A percentile compares a stretch with the other conserved stretches of the same genome.
These are phyloP conservation scores for Malassezia nana DNA, from an alignment of 1,284 basidiomycete species.

Conservation along the genomic window DNA sequence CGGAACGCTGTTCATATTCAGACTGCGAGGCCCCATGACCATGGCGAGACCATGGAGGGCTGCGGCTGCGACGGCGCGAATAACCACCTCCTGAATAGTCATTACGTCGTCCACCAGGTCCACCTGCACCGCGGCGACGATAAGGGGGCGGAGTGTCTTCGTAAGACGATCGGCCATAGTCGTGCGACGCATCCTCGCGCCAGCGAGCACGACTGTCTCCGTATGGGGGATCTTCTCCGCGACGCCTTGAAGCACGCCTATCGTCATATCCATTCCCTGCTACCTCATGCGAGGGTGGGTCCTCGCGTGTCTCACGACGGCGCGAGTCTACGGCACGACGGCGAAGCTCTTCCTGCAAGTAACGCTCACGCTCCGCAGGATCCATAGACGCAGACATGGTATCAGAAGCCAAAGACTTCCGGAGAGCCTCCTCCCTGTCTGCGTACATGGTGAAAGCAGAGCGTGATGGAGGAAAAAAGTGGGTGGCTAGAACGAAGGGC, in stretches of 20 bases:
- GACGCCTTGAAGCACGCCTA: constrained; percentile 1
- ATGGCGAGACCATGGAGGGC: constrained; percentile 4
- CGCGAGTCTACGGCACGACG: constrained; percentile 30
- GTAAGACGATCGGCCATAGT: neutral
- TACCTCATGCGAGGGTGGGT: neutral
- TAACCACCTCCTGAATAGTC: neutral
- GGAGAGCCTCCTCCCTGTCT: constrained; percentile 34
- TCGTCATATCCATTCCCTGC: neutral
- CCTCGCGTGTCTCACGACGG: constrained; percentile 1
- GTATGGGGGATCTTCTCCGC: constrained; percentile 4
- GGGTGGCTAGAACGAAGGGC: neutral
- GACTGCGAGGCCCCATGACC: constrained; percentile 17
- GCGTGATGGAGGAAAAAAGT: constrained; percentile 3
- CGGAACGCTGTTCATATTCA: constrained; percentile 72
- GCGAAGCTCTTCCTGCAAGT: constrained; percentile 41
- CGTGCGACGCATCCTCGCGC: neutral
- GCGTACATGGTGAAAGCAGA: constrained; percentile 43
- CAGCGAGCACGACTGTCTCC: constrained; percentile 19
- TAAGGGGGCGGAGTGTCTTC: neutral
- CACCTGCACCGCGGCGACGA: neutral
- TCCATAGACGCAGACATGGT: neutral
- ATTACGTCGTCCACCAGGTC: neutral
- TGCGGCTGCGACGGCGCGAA: constrained; percentile 6
- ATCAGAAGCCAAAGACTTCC: neutral
- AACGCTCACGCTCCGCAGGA: constrained; percentile 29